A percentile compares a stretch with the other conserved stretches of the same genome.
Conservation (phyloP, 1,139 yeast genomes). For the Candida dubliniensis region DNA sequence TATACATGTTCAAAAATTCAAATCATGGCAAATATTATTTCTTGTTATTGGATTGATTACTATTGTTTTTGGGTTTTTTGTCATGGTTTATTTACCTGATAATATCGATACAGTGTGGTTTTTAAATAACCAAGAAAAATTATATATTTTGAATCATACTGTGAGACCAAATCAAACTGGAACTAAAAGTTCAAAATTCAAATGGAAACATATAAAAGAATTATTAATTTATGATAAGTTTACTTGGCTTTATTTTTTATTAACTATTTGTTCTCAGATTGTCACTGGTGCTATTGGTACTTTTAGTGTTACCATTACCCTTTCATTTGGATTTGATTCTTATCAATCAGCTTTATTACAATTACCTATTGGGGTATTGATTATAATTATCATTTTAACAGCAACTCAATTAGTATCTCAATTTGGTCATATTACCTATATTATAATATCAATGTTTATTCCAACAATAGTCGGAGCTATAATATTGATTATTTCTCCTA, state of each 20-base stretch:
- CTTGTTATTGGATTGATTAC: constrained; percentile 39
- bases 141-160: constrained; percentile 28
- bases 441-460: constrained; percentile 32
- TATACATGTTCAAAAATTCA: constrained; percentile 25
- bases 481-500: constrained; percentile 27
- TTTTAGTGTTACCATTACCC: constrained; percentile 40
- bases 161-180: constrained; percentile 35
- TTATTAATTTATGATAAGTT: constrained; percentile 32
- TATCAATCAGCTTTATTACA: constrained; percentile 40
- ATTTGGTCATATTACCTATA: constrained; percentile 26
- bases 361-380: constrained; percentile 40
- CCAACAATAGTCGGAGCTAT: constrained; percentile 40
- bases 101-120: constrained; percentile 33
- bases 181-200: constrained; percentile 29
- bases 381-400: constrained; percentile 31
- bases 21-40: constrained; percentile 43
- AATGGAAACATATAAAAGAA: constrained; percentile 29
- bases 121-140: constrained; percentile 28
- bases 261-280: constrained; percentile 37
- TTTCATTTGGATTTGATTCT: constrained; percentile 34
- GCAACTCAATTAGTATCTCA: constrained; percentile 33
- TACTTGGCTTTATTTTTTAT: constrained; percentile 38
- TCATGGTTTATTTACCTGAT: constrained; percentile 31
- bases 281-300: constrained; percentile 44
- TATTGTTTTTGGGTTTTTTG: constrained; percentile 29